Percentiles rank a stretch among this genome's conserved stretches.
Conservation (phyloP, 2,329 filamentous ascomycete genomes). For the Aspergillus viridinutans region DNA sequence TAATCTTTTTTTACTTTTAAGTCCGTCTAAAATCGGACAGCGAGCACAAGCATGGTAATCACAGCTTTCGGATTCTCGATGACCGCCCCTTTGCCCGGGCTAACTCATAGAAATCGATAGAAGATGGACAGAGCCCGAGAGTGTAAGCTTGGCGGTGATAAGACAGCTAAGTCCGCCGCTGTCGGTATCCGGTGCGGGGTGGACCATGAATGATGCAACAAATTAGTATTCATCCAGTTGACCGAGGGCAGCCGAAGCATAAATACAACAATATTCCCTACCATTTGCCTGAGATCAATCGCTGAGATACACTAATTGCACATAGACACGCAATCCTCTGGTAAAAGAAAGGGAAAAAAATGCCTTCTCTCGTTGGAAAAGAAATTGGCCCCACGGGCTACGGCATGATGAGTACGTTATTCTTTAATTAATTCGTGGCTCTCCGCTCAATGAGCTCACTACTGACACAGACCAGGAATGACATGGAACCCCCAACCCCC, state of each 20-base stretch:
- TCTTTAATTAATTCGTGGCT: slow-evolving; percentile 21
- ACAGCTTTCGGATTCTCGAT: not conserved
- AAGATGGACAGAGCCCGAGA: not conserved
- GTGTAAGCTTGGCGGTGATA: not conserved
- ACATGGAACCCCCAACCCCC: slow-evolving; percentile 31
- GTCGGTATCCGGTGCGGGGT: not conserved
- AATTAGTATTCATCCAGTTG: not conserved
- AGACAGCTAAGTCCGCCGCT: not conserved
- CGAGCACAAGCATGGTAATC: not conserved
- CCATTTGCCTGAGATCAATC: not conserved
- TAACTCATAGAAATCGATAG: not conserved
- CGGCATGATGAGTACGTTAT: slow-evolving; percentile 51
- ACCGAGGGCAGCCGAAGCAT: not conserved
- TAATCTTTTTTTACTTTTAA: not conserved
- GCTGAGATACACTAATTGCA: not conserved
- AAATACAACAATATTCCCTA: not conserved
- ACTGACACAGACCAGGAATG: slow-evolving; percentile 25
- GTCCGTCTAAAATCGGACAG: not conserved
- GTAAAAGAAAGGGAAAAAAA: slow-evolving; percentile 1
- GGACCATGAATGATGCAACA: not conserved
- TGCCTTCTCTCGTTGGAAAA: slow-evolving; percentile 29
- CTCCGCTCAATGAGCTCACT: not conserved
- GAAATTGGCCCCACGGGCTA: slow-evolving; percentile 50
- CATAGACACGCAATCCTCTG: not conserved
- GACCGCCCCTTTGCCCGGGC: not conserved